A percentile compares a stretch with the other conserved stretches of the same genome.
phyloP scores from a whole-genome alignment of 768 basidiomycete species.

The Agaricus sinodeliciosus region DNA sequence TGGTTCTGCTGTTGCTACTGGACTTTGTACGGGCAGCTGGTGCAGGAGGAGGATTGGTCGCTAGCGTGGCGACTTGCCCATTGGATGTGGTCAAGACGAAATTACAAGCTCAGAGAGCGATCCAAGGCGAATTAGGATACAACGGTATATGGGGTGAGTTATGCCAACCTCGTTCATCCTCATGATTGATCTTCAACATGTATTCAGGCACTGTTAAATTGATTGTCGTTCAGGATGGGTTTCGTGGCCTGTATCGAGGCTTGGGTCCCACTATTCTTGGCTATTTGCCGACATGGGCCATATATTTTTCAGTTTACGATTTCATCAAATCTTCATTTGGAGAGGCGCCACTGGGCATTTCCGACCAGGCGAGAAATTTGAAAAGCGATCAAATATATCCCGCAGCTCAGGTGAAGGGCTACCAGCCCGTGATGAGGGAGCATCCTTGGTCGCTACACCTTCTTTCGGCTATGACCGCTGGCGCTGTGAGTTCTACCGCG shows the following conservation, averaged over 20 bases:
- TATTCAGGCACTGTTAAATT: slow-evolving; percentile 33
- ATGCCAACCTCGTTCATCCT: slow-evolving; percentile 1
- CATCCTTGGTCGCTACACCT: slow-evolving; percentile 88
- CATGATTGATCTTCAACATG: slow-evolving; percentile 6
- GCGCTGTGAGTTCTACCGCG: slow-evolving; percentile 85
- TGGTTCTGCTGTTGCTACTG: neutral
- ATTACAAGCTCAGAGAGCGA: slow-evolving; percentile 84
- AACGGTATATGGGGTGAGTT: slow-evolving; percentile 67
- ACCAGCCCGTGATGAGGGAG: slow-evolving; percentile 73
- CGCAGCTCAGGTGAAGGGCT: slow-evolving; percentile 80
- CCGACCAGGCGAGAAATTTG: slow-evolving; percentile 10
- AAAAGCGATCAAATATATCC: slow-evolving; percentile 57
- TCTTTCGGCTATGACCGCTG: slow-evolving; percentile 92
- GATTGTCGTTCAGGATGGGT: slow-evolving; percentile 56
- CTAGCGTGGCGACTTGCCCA: slow-evolving; percentile 92
- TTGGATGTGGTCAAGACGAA: slow-evolving; percentile 98
- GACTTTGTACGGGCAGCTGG: slow-evolving; percentile 51
- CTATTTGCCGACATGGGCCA: slow-evolving; percentile 98
- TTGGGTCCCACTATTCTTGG: slow-evolving; percentile 94
- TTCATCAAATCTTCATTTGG: slow-evolving; percentile 84
- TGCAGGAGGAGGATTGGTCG: slow-evolving; percentile 90
- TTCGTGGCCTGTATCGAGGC: slow-evolving; percentile 93
- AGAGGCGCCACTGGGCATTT: slow-evolving; percentile 43
- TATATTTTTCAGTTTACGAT: slow-evolving; percentile 98
- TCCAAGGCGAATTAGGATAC: slow-evolving; percentile 67